A percentile compares a stretch with the other conserved stretches of the same genome.
Conservation (phyloP, 2,329 filamentous ascomycete species). For the Ophiostoma ips region DNA sequence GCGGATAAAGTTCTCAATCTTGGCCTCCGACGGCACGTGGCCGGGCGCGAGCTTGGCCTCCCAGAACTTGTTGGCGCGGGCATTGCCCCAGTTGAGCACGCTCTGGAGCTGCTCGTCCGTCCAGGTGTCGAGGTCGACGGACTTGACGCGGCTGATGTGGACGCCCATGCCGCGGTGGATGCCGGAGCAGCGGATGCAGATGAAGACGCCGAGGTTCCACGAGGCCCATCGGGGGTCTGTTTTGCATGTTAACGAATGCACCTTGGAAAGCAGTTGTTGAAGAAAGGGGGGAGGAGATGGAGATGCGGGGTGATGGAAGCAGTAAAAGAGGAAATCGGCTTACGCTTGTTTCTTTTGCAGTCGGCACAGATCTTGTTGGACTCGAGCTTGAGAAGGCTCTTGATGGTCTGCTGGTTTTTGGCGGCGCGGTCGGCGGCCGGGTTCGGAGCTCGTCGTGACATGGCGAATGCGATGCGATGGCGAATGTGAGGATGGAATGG, state of each 20-base stretch:
- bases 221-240: constrained; percentile 95
- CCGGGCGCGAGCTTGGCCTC: constrained; percentile 84
- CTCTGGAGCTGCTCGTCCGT: constrained; percentile 95
- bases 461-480: constrained; percentile 26
- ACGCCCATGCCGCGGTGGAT: constrained; percentile 98
- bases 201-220: constrained; percentile 94
- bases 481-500: not conserved
- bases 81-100: constrained; percentile 89
- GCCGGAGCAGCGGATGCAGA: constrained; percentile 96
- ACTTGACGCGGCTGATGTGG: constrained; percentile 96
- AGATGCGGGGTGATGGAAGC: not conserved
- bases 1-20: constrained; percentile 99
- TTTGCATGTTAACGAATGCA: too few species aligned
- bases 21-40: constrained; percentile 86
- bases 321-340: constrained; percentile 20
- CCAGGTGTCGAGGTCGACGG: constrained; percentile 94
- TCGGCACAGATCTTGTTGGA: constrained; percentile 94
- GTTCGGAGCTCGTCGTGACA: constrained; percentile 70
- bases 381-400: constrained; percentile 87
- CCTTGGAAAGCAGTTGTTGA: too few species aligned
- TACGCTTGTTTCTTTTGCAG: constrained; percentile 98
- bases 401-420: constrained; percentile 87
- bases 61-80: constrained; percentile 97
- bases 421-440: constrained; percentile 76
- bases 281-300: not conserved